Evolutionary conservation across 768 basidiomycete genomes (phyloP).

Genomic region (Panaeolus cyanescens): DNA sequence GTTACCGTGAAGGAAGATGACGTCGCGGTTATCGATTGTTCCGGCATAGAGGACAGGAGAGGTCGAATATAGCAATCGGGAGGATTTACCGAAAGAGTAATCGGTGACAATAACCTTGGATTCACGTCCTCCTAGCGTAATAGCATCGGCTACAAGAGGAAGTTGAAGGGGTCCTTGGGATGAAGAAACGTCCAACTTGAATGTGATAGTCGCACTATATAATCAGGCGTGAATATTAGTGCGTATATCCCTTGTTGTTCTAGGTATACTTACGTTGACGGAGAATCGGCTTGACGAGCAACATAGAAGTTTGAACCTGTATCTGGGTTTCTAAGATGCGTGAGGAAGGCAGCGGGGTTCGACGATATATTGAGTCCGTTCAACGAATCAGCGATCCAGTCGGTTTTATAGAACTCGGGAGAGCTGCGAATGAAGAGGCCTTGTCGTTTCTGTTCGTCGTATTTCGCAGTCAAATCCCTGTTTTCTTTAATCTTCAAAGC

Average conservation of each 20-base stretch:
- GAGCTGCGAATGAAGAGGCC: slow-evolving; percentile 79
- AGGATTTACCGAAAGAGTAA: slow-evolving; percentile 67
- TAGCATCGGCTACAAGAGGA: slow-evolving; percentile 52
- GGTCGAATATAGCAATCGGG: slow-evolving; percentile 67
- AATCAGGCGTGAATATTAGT: no score
- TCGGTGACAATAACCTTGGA: slow-evolving; percentile 75
- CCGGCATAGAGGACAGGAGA: slow-evolving; percentile 73
- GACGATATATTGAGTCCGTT: slow-evolving; percentile 43
- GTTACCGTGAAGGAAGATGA: slow-evolving; percentile 65
- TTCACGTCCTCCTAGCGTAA: slow-evolving; percentile 69
- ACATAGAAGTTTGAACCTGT: slow-evolving; percentile 68
- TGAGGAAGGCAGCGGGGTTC: slow-evolving; percentile 55
- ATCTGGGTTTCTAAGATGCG: slow-evolving; percentile 71
- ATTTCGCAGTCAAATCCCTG: slow-evolving; percentile 67
- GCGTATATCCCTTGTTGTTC: no score
- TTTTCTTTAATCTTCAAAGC: slow-evolving; percentile 56
- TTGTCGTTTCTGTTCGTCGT: slow-evolving; percentile 76
- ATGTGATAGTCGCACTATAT: slow-evolving; percentile 48
- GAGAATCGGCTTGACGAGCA: slow-evolving; percentile 66
- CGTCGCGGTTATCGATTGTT: slow-evolving; percentile 57
- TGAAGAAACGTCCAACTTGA: slow-evolving; percentile 63
- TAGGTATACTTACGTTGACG: slow-evolving; percentile 64
- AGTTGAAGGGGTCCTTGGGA: slow-evolving; percentile 52
- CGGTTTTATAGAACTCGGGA: slow-evolving; percentile 78
- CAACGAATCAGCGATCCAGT: slow-evolving; percentile 66